Evolutionary conservation across 345 rosid species (phyloP).

Genomic region (Linum trigynum): DNA sequence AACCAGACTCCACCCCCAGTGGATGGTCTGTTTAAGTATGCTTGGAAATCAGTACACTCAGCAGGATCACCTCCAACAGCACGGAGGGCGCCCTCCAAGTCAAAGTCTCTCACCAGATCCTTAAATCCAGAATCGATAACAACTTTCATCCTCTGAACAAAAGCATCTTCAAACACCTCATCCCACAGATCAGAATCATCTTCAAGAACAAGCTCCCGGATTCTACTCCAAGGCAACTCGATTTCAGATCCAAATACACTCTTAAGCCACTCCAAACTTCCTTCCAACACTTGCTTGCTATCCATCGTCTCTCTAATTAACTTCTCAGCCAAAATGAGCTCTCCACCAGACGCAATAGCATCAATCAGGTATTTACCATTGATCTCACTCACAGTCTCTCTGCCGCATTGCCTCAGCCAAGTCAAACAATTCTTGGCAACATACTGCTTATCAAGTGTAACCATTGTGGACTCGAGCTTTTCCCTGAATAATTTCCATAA

Average conservation of each 20-base stretch:
- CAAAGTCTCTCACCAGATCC: conserved; percentile 45
- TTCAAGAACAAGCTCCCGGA: conserved; percentile 74
- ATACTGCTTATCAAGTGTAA: conserved; percentile 42
- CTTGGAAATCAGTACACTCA: conserved; percentile 57
- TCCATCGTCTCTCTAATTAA: conserved; percentile 69
- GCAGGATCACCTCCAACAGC: conserved; percentile 34
- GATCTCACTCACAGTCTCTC: conserved; percentile 48
- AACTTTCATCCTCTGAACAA: conserved; percentile 75
- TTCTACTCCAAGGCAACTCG: conserved; percentile 94
- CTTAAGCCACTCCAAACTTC: conserved; percentile 93
- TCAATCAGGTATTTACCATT: conserved; percentile 59
- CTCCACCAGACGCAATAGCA: conserved; percentile 54
- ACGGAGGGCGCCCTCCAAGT: conserved; percentile 43
- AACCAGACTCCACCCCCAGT: conserved; percentile 97
- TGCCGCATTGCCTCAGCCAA: conserved; percentile 78
- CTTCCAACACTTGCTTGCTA: conserved; percentile 73
- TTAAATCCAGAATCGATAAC: conserved; percentile 59
- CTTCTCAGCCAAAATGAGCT: conserved; percentile 77
- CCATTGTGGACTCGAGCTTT: conserved; percentile 52
- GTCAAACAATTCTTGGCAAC: conserved; percentile 53
- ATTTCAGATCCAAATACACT: conserved; percentile 91
- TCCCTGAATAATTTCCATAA: conserved; percentile 86
- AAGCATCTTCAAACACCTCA: conserved; percentile 94
- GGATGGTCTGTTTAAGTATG: conserved; percentile 71
- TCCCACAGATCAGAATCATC: conserved; percentile 92